These are phyloP conservation scores for Talaromyces wortmannii DNA, from an alignment of 495 filamentous ascomycete species.

Conservation along the genomic window DNA sequence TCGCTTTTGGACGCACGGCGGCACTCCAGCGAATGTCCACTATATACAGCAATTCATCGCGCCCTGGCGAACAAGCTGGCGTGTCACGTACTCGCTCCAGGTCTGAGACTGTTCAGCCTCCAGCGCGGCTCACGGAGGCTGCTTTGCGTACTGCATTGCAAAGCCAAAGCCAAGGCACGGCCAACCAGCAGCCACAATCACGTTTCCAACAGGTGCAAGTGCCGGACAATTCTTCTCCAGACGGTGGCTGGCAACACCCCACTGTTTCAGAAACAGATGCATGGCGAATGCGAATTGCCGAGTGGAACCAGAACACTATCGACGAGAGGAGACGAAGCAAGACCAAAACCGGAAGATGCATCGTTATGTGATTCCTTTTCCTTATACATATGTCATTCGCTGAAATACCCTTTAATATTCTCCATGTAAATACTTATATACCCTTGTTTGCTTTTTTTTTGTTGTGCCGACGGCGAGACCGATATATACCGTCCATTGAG, in stretches of 20 bases:
- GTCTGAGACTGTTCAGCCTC: not conserved
- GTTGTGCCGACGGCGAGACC: not conserved
- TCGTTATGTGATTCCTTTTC: constrained; percentile 1
- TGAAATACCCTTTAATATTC: not conserved
- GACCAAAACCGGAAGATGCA: constrained; percentile 1
- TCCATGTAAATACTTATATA: not conserved
- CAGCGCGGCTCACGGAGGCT: not conserved
- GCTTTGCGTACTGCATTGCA: not conserved
- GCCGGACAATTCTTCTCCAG: not conserved
- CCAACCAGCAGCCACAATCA: not conserved
- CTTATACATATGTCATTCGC: not conserved
- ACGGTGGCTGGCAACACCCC: constrained; percentile 2
- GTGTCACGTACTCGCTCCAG: not conserved
- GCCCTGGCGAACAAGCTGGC: constrained; percentile 1
- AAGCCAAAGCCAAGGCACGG: not conserved
- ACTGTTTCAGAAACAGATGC: not conserved
- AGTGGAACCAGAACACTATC: constrained; percentile 4
- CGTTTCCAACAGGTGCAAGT: not conserved
- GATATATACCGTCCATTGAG: not conserved
- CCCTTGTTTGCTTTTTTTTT: not conserved
- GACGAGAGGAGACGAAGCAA: constrained; percentile 4
- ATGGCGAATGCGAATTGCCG: constrained; percentile 3
- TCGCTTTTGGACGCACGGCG: not conserved
- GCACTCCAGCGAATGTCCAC: constrained; percentile 5
- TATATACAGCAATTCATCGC: constrained; percentile 2